phyloP scores from a whole-genome alignment of 352 stramenopile species.

The Phytophthora pseudosyringae region DNA sequence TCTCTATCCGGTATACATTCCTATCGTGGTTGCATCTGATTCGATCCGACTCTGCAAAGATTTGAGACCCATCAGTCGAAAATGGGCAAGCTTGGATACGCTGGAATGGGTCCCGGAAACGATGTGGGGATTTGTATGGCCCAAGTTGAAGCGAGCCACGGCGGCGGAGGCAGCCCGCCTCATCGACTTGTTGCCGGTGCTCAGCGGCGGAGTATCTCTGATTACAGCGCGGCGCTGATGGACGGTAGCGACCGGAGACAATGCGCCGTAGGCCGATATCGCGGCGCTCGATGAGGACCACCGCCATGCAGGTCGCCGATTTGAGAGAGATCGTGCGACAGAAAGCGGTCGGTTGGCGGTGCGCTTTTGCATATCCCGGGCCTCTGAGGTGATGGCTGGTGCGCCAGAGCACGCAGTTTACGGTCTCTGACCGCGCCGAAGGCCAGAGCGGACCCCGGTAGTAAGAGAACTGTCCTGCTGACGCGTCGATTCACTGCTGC shows the following conservation, averaged over 20 bases:
- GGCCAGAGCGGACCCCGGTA: neutral
- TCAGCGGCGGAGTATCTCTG: neutral
- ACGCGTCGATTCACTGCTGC: neutral
- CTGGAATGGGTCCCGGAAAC: constrained; percentile 6
- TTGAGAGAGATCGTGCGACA: neutral
- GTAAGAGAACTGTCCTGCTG: neutral
- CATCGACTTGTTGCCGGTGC: neutral
- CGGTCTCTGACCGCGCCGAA: neutral
- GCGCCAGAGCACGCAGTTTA: neutral
- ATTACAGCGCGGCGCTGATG: neutral
- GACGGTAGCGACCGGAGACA: neutral
- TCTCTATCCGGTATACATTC: constrained; percentile 51
- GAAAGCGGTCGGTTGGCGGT: neutral
- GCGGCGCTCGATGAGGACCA: neutral
- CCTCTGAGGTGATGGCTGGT: neutral
- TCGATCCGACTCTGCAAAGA: constrained; percentile 20
- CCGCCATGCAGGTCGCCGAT: neutral
- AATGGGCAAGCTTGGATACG: constrained; percentile 20
- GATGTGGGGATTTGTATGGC: constrained; percentile 28
- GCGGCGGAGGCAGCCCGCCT: constrained; percentile 2
- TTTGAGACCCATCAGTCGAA: constrained; percentile 30
- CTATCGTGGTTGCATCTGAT: constrained; percentile 32
- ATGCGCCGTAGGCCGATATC: neutral
- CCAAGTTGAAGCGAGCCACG: constrained; percentile 22
- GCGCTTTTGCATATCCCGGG: neutral